Evolutionary conservation across 169 alveolate species (phyloP).

Genomic region (Babesia bovis): DNA sequence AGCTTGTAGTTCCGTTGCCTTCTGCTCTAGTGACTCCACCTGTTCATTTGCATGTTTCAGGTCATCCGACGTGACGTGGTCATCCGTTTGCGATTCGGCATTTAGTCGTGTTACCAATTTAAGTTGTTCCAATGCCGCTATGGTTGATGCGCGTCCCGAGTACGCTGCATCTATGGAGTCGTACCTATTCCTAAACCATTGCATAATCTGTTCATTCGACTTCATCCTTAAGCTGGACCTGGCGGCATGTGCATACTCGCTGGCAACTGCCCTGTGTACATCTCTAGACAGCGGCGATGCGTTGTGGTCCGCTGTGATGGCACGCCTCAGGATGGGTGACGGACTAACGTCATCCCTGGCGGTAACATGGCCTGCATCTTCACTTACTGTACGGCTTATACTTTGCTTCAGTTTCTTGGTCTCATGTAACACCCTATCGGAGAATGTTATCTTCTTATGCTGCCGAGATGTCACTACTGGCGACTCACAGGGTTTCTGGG

Average conservation of each 20-base stretch:
- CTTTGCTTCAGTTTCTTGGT: conserved; percentile 25
- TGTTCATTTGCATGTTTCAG: conserved; percentile 27
- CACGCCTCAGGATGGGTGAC: neutral
- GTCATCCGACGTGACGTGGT: conserved; percentile 5
- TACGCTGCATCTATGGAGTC: conserved; percentile 18
- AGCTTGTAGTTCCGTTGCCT: neutral
- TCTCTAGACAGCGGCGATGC: neutral
- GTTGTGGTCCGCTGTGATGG: neutral
- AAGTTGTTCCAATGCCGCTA: neutral
- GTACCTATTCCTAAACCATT: conserved; percentile 37
- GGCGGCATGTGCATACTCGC: neutral
- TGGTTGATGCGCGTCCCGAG: conserved; percentile 3
- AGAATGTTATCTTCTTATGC: conserved; percentile 13
- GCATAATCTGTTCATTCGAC: conserved; percentile 14
- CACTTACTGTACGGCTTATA: neutral
- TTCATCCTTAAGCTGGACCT: neutral
- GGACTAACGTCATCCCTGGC: neutral
- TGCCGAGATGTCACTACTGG: neutral
- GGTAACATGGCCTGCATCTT: conserved; percentile 25
- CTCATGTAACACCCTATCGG: conserved; percentile 33
- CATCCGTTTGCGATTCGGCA: neutral
- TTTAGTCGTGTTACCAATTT: neutral
- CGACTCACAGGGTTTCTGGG: neutral
- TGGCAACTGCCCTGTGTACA: neutral
- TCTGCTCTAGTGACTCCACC: neutral